Base-by-base conservation (phyloP, 2,329 filamentous ascomycete species). In the Aureobasidium sp. region DNA sequence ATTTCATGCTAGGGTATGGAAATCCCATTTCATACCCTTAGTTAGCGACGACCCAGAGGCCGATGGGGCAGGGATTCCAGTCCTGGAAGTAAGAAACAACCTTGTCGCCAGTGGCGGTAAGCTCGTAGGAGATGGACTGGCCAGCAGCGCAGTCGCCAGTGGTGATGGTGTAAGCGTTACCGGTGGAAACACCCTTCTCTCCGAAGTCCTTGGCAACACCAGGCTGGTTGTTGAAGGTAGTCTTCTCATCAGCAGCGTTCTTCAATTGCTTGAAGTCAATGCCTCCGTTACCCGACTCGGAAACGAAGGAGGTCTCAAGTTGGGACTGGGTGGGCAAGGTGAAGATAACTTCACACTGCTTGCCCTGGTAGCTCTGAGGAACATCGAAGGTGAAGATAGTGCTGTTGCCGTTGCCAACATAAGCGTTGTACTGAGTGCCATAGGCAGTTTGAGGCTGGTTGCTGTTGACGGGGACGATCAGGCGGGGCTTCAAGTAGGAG, bases 381-480 rank as follows among this genome's bases (percentile, higher is more conserved):
- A 89, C 82, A 68, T 87, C 84, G 73, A 89, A 89, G 77, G 87
- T 87, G 80, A 87, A 89, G 68, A 88, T 81, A 10, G 82, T 81
- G 17, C 81, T 82, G 60, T 82, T 72, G 62, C 75, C 77, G 26
- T 77, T 73, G 17, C 80, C 82, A 44, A 87, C 76, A 17, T 79
- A 78, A 57, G 84, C 85, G 65, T 82, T 80, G 73, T 77, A 81
- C 0, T 77, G 78, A 2, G 80, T 83, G 8, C 85, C 84, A 51
- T 75, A 73, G 0, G 81, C 75, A 2, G 73, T 77, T 69, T 80
- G 72, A 0, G 85, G 84, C 17, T 79, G 73, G 20, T 76, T 72
- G 4, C 79, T 80, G 73, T 85, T 78, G 64, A 88, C 72, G 7
- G 84, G 81, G 37, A 88, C 72, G 68, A 89, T 87, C 61, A 87